Conservation (phyloP, 2,329 filamentous ascomycete species). For the Aureobasidium mangrovei region DNA sequence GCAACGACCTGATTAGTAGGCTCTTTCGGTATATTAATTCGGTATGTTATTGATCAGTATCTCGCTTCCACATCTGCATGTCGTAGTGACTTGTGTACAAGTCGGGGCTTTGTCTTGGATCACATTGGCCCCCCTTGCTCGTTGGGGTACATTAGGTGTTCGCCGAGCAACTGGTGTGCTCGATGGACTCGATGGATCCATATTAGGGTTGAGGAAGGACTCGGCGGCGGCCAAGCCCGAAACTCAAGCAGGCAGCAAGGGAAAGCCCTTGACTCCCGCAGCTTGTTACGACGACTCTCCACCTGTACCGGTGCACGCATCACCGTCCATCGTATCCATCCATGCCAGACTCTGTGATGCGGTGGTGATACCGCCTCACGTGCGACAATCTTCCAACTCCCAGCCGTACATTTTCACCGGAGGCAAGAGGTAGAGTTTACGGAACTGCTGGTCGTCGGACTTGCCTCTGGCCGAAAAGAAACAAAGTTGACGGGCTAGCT, state of each 20-base stretch:
- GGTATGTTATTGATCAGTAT: no score
- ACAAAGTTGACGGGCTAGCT: not conserved
- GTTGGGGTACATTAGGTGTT: not conserved
- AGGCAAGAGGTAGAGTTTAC: not conserved
- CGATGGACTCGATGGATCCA: constrained; percentile 7
- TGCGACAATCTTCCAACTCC: not conserved
- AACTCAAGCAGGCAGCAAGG: not conserved
- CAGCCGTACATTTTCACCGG: not conserved
- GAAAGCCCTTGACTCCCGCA: not conserved
- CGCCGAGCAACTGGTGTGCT: not conserved
- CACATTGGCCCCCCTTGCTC: not conserved
- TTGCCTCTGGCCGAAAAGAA: not conserved
- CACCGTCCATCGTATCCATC: not conserved
- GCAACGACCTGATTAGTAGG: not conserved
- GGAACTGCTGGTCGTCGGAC: not conserved
- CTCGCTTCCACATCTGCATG: not conserved
- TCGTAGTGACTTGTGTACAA: not conserved
- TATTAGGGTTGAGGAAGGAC: not conserved
- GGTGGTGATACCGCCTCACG: not conserved
- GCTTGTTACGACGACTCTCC: constrained; percentile 5
- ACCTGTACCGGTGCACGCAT: not conserved
- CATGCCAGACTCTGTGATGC: not conserved
- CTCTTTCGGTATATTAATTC: not conserved
- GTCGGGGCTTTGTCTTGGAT: not conserved
- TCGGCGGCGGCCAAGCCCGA: not conserved